Evolutionary conservation across 139 green algal species (phyloP).

Genomic region (Tetraselmis chui): DNA sequence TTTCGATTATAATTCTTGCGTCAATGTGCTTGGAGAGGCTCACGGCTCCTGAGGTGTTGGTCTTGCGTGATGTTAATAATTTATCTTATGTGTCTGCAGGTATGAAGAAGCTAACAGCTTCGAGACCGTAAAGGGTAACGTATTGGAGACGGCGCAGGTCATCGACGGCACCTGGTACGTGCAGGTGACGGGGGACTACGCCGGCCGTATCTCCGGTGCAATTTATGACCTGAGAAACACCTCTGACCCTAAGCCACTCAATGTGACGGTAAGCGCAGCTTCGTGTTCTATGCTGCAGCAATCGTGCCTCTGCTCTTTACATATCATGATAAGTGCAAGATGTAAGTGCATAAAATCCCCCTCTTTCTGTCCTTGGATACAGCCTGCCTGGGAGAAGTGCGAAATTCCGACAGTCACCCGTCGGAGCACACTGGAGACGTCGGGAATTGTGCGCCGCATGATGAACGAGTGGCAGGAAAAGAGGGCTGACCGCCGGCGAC

Average conservation of each 20-base stretch:
- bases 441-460: not conserved
- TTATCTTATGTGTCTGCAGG: slow-evolving; percentile 20
- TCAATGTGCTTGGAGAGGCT: too few relatives aligned
- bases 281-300: too few relatives aligned
- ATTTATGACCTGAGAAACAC: slow-evolving; percentile 49
- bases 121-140: slow-evolving; percentile 31
- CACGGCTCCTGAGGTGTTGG: too few relatives aligned
- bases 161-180: slow-evolving; percentile 63
- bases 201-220: slow-evolving; percentile 45
- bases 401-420: not conserved
- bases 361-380: not conserved
- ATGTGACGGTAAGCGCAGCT: not conserved
- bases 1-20: too few relatives aligned
- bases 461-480: not conserved
- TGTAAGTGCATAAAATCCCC: too few relatives aligned
- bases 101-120: slow-evolving; percentile 42
- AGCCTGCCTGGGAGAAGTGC: not conserved
- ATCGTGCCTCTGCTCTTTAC: too few relatives aligned
- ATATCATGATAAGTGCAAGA: too few relatives aligned
- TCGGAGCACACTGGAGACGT: not conserved
- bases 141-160: slow-evolving; percentile 43
- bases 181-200: slow-evolving; percentile 55
- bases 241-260: slow-evolving; percentile 23
- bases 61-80: too few relatives aligned
- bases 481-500: not conserved